Base-by-base conservation (phyloP, 257 asterid species). In the Nicotiana knightiana region DNA sequence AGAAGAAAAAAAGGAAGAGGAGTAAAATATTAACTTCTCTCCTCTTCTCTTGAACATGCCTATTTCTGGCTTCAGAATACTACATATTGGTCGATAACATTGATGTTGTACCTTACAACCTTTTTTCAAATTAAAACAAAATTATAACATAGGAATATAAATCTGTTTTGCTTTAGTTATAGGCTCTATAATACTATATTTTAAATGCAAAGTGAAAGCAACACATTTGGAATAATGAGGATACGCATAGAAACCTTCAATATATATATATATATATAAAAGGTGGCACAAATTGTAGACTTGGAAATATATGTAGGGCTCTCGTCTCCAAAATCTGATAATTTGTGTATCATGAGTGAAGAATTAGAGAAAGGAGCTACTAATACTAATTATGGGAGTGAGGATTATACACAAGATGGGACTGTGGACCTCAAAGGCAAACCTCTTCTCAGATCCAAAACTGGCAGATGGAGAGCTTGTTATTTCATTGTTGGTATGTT, bases 401-500 rank as follows among this genome's bases (percentile, higher is more conserved):
- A 82, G 15, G 93, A 88, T 58, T 93, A 89, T 83, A 93, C 97
- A 53, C 80, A 90, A 66, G 97, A 93, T 81, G 97, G 97, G 15
- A 88, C 91, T 3, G 81, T 88, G 59, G 95, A 92, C 83, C 93
- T 90, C 66, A 92, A 87, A 85, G 94, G 95, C 5, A 86, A 88
- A 59, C 91, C 93, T 30, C 88, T 91, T 11, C 89, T 91, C 2
- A 77, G 97, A 87, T 89, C 93, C 39, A 85, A 81, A 28, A 93
- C 93, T 9, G 97, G 97, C 3, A 85, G 77, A 87, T 93, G 97
- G 97, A 91, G 83, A 77, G 97, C 94, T 84, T 93, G 97, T 71
- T 92, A 85, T 75, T 93, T 88, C 83, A 88, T 93, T 62, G 95
- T 90, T 75, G 97, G 97, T 91, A 86, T 62, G 82, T 39, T 43